Base-by-base conservation (phyloP, 768 basidiomycete genomes). In the Tulasnella sp. region DNA sequence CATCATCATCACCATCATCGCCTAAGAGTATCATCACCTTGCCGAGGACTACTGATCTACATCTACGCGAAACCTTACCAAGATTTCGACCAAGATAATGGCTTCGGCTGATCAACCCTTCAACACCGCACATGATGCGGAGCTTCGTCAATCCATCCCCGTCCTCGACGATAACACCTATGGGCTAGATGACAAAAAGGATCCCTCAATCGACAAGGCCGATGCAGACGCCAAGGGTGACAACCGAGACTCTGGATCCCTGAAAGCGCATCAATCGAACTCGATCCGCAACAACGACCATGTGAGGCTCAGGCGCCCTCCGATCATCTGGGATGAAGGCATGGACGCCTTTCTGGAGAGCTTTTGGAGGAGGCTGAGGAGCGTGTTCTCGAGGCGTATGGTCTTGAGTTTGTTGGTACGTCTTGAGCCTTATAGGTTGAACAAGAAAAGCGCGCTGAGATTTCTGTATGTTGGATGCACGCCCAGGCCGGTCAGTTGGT, bases 351-450 rank as follows among this genome's bases (percentile, higher is more conserved):
- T 89, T 22, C 34, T 52, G 25, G 65, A 29, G 34, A 89, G 83
- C 63, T 66, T 82, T 42, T 76, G 73, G 64, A 71, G 70, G 11
- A 77, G 88, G 38, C 85, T 85, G 75, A 77, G 70, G 65, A 88
- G 87, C 66, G 64, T 91, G 3, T 92, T 87, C 86, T 89, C 88
- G 8, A 76, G 73, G 55, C 79, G 81, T 10, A 90, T 92, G 70
- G 68, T 80, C 8, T 73, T 86, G 29, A 79, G 84, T 21, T 68
- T 92, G 34, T 54, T 90, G 25, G 64, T 65, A n/a, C 45, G 62
- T 59, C 2, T n/a, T n/a, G n/a, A n/a, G n/a, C n/a, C n/a, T n/a
- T n/a, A n/a, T n/a, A n/a, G n/a, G n/a, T n/a, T n/a, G n/a, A n/a
- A n/a, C n/a, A n/a, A n/a, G n/a, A n/a, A n/a, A n/a, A n/a, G 17